Evolutionary conservation across 2,329 filamentous ascomycete genomes (phyloP), one percentile per base, ranked within the genome.

Genomic region (Aspergillus hortae): DNA sequence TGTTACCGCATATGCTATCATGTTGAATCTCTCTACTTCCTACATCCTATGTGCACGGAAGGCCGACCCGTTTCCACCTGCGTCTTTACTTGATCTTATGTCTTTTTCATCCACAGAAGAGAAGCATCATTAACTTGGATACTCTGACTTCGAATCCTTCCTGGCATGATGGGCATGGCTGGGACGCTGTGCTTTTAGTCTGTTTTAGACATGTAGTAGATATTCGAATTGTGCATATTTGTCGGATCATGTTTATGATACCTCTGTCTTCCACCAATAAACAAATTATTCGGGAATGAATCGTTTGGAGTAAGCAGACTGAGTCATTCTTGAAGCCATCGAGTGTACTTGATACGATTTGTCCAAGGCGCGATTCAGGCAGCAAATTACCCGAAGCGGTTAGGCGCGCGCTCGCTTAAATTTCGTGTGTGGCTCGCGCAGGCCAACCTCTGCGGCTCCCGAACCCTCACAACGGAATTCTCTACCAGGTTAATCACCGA

Each of bases 341-440:
- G 27, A 30, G 27, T 30, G 27, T 30, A 30, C 27, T 30, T 30
- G 27, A 30, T 23, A 23, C 7, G 27, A 30, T 30, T 9, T 30
- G 27, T 9, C 27, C 27, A 30, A 30, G 27, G 27, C 27, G 27
- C 7, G 27, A 6, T 42, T 51, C 45, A 40, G 32, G 48, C 14
- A 44, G 52, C 51, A 19, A 62, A 51, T 56, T 63, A 46, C 70
- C 65, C 27, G 48, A 71, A 67, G 23, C 21, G 64, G 67, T 64
- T 69, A 69, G 68, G 66, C 62, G 64, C 58, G 58, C 55, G 56
- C 71, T 74, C 72, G 72, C 72, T 74, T 74, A 74, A 73, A 73
- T 71, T 73, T 73, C 68, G 67, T 71, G 67, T 69, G 66, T 70
- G 68, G 62, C 66, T 69, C 67, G 60, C 56, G 56, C 49, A 51